Conservation (phyloP, 768 basidiomycete species). For the Pleurotus cornucopiae region DNA sequence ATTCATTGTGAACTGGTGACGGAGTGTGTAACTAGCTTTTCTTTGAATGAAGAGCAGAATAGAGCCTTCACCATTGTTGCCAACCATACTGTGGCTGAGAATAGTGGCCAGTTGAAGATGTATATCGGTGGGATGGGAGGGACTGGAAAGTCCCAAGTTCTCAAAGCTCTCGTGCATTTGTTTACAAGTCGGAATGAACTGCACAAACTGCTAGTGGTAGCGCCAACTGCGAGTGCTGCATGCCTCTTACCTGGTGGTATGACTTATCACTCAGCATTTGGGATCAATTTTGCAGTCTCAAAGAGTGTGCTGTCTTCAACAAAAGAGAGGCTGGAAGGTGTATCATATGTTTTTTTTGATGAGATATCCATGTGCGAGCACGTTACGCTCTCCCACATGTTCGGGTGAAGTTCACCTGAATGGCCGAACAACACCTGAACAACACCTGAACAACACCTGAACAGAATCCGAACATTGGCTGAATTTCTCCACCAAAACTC, state of each 20-base stretch:
- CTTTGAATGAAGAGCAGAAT: slow-evolving; percentile 1
- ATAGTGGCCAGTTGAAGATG: slow-evolving; percentile 17
- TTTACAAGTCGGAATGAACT: slow-evolving; percentile 11
- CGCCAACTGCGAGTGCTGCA: slow-evolving; percentile 19
- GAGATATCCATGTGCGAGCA: slow-evolving; percentile 34
- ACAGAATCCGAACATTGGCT: no score
- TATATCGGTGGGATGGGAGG: slow-evolving; percentile 24
- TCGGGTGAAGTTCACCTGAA: no score
- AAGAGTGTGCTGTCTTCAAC: slow-evolving; percentile 3
- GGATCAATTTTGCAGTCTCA: slow-evolving; percentile 9
- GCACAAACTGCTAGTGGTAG: slow-evolving; percentile 13
- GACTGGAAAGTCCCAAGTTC: slow-evolving; percentile 20
- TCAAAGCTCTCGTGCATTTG: slow-evolving; percentile 13
- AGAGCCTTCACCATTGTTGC: slow-evolving; percentile 15
- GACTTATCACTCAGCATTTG: slow-evolving; percentile 21
- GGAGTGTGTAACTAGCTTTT: background rate
- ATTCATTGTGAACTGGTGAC: background rate
- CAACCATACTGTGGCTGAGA: slow-evolving; percentile 13
- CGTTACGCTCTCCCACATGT: no score
- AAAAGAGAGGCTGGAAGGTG: slow-evolving; percentile 14
- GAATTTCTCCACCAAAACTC: no score
- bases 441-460: no score
- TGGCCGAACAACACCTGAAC: no score
- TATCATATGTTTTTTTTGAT: slow-evolving; percentile 36
- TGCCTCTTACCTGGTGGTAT: slow-evolving; percentile 15